Conservation (phyloP, 2,329 filamentous ascomycete species). For the Aspergillus thermomutatus region DNA sequence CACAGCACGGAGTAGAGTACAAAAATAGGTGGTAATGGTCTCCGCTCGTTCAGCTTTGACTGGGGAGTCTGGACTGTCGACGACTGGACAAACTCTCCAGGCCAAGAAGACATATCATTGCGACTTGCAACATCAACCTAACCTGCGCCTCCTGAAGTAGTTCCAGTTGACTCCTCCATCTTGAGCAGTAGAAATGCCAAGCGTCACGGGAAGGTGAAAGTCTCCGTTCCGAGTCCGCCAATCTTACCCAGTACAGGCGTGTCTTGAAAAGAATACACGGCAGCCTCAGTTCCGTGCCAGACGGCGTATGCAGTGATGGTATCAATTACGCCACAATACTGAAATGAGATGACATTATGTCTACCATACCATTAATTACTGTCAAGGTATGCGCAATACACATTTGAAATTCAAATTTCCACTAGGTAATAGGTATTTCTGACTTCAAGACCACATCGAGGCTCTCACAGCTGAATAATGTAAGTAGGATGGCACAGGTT, state of each 20-base stretch:
- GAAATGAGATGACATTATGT: no score
- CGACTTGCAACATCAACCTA: no score
- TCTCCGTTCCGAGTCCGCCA: not conserved
- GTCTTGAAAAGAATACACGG: not conserved
- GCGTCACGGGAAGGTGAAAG: not conserved
- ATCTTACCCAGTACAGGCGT: not conserved
- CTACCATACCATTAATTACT: not conserved
- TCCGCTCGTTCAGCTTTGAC: no score
- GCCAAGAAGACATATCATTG: no score
- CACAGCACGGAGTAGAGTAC: no score
- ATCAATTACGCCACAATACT: not conserved
- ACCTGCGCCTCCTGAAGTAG: not conserved
- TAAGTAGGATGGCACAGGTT: no score
- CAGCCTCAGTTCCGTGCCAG: not conserved
- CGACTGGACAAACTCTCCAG: no score
- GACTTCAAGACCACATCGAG: no score
- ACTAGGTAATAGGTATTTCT: no score
- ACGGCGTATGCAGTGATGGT: not conserved
- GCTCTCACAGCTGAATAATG: no score
- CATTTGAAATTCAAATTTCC: not conserved
- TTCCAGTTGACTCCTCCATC: no score
- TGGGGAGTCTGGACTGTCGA: no score
- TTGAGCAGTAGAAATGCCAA: not conserved
- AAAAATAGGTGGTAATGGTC: not conserved
- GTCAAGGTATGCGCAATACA: not conserved